Evolutionary conservation across 768 basidiomycete genomes (phyloP).

Genomic region (Serendipita sp.): DNA sequence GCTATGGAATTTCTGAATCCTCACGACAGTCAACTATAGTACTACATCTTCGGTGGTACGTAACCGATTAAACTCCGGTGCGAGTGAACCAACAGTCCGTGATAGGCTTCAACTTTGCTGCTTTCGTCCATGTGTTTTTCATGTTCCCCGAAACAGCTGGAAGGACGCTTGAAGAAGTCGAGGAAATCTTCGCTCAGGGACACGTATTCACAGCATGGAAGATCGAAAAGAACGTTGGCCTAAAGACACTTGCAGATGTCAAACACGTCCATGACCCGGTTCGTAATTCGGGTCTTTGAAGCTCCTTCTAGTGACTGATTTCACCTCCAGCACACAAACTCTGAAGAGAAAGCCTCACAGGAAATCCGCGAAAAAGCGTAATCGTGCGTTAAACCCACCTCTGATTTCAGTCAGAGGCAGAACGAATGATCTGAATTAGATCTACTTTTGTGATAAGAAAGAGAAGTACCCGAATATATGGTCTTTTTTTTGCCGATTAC

Average conservation of each 20-base stretch:
- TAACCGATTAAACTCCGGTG: neutral
- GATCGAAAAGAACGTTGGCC: conserved; percentile 11
- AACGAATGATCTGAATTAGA: no score
- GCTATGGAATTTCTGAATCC: neutral
- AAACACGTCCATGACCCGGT: neutral
- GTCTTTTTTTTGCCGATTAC: no score
- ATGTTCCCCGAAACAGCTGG: conserved; percentile 68
- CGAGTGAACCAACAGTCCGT: neutral
- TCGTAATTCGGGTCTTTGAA: no score
- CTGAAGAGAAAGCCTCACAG: neutral
- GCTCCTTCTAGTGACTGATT: neutral
- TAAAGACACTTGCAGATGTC: conserved; percentile 8
- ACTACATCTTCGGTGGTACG: conserved; percentile 9
- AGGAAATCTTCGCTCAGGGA: conserved; percentile 57
- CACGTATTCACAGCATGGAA: conserved; percentile 59
- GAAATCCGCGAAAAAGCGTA: neutral
- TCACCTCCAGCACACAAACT: no score
- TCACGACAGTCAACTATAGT: neutral
- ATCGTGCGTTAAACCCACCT: no score
- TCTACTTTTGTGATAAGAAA: no score
- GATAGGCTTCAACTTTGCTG: conserved; percentile 49
- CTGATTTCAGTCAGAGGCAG: no score
- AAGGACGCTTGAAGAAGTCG: conserved; percentile 61
- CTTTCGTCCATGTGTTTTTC: conserved; percentile 56
- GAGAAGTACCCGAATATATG: no score